These are phyloP conservation scores for Plectosphaerella plurivora DNA, from an alignment of 2,329 filamentous ascomycete species.

Conservation along the genomic window DNA sequence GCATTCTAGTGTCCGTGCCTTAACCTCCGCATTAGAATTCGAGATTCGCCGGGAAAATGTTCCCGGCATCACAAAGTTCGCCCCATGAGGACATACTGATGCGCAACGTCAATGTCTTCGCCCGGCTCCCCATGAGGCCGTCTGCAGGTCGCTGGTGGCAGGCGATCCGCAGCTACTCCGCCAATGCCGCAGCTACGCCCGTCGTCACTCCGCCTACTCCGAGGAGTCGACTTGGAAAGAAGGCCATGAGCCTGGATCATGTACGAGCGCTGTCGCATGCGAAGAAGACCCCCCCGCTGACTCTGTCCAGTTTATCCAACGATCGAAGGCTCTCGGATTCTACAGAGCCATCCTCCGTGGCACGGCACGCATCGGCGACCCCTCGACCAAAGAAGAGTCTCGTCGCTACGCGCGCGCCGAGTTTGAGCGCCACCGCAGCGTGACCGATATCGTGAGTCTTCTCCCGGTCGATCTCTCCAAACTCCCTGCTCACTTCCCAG, in stretches of 20 bases:
- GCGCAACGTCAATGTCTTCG: neutral
- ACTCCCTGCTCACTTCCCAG: conserved; percentile 22
- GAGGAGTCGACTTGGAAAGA: conserved; percentile 32
- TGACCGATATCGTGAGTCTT: conserved; percentile 50
- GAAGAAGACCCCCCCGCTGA: neutral
- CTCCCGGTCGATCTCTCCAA: neutral
- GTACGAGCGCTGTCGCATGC: conserved; percentile 30
- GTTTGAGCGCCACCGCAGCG: conserved; percentile 53
- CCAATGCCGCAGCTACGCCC: conserved; percentile 14
- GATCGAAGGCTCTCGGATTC: conserved; percentile 48
- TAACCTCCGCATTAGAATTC: neutral
- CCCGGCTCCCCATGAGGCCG: neutral
- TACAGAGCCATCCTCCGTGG: conserved; percentile 56
- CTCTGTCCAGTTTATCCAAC: conserved; percentile 51
- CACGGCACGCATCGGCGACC: conserved; percentile 46
- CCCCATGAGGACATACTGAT: neutral
- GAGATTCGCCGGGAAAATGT: neutral
- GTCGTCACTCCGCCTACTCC: conserved; percentile 4
- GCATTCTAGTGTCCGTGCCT: too few species aligned
- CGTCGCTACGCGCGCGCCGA: conserved; percentile 53
- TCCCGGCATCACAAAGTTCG: neutral
- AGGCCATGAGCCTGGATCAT: conserved; percentile 53
- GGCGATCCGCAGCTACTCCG: conserved; percentile 29
- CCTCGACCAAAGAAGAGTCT: conserved; percentile 49
- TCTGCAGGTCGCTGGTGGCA: conserved; percentile 1